Percentiles rank a stretch among this genome's conserved stretches.
These are phyloP conservation scores for Cyclostephanos tholiformis DNA, from an alignment of 108 stramenopile species.

Conservation along the genomic window DNA sequence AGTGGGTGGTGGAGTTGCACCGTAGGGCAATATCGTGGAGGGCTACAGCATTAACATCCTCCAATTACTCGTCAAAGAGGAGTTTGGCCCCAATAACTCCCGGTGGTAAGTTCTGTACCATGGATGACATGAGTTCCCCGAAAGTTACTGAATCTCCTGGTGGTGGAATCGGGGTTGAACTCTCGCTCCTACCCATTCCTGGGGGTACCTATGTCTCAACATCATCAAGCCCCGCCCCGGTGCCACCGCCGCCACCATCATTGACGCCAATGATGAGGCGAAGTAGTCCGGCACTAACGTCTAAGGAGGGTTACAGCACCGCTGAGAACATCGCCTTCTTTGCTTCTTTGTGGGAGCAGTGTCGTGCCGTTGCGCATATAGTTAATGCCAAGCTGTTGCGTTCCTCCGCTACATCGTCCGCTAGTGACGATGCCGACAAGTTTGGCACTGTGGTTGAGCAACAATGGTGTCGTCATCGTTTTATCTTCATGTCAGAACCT, in stretches of 20 bases:
- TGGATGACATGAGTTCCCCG: constrained; percentile 29
- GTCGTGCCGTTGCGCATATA: constrained; percentile 71
- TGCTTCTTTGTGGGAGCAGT: constrained; percentile 57
- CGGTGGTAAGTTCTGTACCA: constrained; percentile 7
- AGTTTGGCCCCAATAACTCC: constrained; percentile 26
- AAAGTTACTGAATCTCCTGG: constrained; percentile 42
- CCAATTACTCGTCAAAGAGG: constrained; percentile 1
- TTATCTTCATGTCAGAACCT: constrained; percentile 38
- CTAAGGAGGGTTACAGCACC: constrained; percentile 9
- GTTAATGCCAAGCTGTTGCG: constrained; percentile 64
- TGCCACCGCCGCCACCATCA: constrained; percentile 15
- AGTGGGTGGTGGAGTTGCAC: constrained; percentile 41
- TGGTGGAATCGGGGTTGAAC: constrained; percentile 44
- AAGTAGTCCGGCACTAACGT: constrained; percentile 12
- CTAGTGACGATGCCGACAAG: not conserved
- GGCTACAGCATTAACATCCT: constrained; percentile 17
- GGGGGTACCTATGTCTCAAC: not conserved
- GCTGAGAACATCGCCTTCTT: constrained; percentile 23
- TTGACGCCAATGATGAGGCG: constrained; percentile 10
- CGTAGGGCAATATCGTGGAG: constrained; percentile 36
- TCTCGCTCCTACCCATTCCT: constrained; percentile 12
- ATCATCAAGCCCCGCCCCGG: not conserved
- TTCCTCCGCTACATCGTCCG: constrained; percentile 17
- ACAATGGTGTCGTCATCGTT: constrained; percentile 72
- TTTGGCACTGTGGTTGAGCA: constrained; percentile 23